Evolutionary conservation across 805 yeast genomes (phyloP), one percentile per base, ranked within the genome.

Genomic region (Ogataea naganishii): DNA sequence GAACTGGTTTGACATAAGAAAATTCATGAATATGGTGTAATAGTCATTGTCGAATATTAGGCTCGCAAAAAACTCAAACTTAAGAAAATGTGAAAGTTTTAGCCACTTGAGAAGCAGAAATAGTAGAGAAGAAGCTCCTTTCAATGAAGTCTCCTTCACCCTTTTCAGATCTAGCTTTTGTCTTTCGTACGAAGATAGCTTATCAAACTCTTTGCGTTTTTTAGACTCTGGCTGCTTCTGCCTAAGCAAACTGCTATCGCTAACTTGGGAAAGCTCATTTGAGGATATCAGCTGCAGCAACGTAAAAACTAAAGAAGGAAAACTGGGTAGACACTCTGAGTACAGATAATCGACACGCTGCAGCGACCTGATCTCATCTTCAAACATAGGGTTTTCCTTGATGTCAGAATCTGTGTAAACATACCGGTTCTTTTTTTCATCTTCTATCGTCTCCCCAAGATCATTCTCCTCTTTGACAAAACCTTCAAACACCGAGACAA

Each of bases 401-500:
- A 38, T 34, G 14, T 59, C 62, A 22, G 47, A 37, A 2, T 49
- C 47, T 4, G 41, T 30, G 23, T 52, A 51, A 12, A 27, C 18
- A 33, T 43, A 51, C 4, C 14, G 9, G 5, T 12, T 24, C 11
- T 34, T 31, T 13, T 29, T 30, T 2, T 15, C 18, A 14, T 21
- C 20, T 7, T 28, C 29, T 6, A 14, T 9, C 18, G 18, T 31
- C 10, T 25, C 31, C 27, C 40, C 41, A 0, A 49, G 18, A 1
- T 86, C 88, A 29, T 85, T 58, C 42, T 86, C 95, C 37, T 78
- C 79, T 26, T 63, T 57, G 69, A 82, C 76, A 40, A 84, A 84
- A 14, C 63, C 51, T 34, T 78, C 80, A 31, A 88, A 63, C 35
- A 80, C 89, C 17, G 64, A 51, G 75, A 86, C 77, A 25, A 88